phyloP scores from a whole-genome alignment of 306 rosid species.

The Glycyrrhiza uralensis region DNA sequence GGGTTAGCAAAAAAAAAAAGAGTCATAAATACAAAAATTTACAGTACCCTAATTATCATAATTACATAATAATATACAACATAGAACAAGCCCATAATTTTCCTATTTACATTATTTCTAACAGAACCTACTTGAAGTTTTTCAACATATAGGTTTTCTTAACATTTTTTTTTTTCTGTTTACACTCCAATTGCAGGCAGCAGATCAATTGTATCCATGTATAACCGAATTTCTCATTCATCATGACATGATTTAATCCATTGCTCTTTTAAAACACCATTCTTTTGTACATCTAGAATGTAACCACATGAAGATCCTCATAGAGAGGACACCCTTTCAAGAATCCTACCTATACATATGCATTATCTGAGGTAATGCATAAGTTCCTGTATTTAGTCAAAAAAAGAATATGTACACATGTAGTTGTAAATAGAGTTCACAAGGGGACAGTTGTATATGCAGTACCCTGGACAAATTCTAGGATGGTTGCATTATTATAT shows the following conservation, averaged over 20 bases:
- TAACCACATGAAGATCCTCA: conserved; percentile 18
- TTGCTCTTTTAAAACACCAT: conserved; percentile 17
- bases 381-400: conserved; percentile 5
- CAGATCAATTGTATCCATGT: conserved; percentile 65
- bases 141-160: neutral
- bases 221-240: conserved; percentile 61
- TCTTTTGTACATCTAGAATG: conserved; percentile 17
- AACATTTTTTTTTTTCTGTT: neutral
- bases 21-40: too few species aligned
- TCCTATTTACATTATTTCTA: neutral
- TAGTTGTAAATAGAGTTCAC: conserved; percentile 8
- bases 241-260: conserved; percentile 55
- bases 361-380: neutral
- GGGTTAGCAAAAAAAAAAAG: too few species aligned
- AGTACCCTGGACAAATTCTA: neutral
- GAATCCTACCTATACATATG: conserved; percentile 2
- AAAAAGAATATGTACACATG: neutral
- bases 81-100: neutral
- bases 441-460: neutral
- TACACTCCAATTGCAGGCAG: conserved; percentile 58
- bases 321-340: neutral
- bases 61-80: too few species aligned
- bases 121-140: neutral
- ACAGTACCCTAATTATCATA: too few species aligned
- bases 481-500: neutral